Percentiles rank a stretch among this genome's conserved stretches.
These are phyloP conservation scores for Leucocoprinus birnbaumii DNA, from an alignment of 768 basidiomycete genomes.

Conservation along the genomic window DNA sequence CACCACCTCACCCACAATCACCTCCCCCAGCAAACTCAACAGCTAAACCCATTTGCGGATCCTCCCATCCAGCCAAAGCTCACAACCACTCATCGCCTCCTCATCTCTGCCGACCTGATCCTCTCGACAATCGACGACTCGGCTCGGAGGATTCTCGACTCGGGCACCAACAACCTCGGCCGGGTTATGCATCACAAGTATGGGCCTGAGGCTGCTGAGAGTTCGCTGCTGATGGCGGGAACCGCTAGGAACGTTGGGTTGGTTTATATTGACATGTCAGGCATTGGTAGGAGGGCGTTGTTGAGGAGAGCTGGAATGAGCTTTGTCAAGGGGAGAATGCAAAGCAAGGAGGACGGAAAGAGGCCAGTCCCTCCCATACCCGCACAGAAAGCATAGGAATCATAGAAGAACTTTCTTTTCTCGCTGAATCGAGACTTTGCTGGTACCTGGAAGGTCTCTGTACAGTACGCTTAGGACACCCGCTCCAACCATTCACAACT, in stretches of 20 bases:
- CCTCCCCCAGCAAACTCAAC: neutral
- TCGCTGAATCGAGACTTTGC: neutral
- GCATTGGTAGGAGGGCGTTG: slow-evolving; percentile 68
- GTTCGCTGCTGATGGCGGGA: slow-evolving; percentile 55
- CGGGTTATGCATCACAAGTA: slow-evolving; percentile 56
- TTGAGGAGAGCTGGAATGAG: slow-evolving; percentile 60
- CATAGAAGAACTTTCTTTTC: neutral
- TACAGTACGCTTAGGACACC: no score
- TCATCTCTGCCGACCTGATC: slow-evolving; percentile 66
- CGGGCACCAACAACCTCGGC: slow-evolving; percentile 43
- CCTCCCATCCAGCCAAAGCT: slow-evolving; percentile 33
- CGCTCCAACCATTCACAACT: no score
- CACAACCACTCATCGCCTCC: slow-evolving; percentile 43
- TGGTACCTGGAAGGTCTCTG: no score
- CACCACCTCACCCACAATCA: slow-evolving; percentile 3
- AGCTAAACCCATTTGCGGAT: slow-evolving; percentile 27
- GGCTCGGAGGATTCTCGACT: slow-evolving; percentile 48
- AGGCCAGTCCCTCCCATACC: slow-evolving; percentile 5
- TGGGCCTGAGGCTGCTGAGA: slow-evolving; percentile 61
- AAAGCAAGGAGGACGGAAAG: neutral
- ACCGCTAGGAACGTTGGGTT: slow-evolving; percentile 70
- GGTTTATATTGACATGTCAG: slow-evolving; percentile 74
- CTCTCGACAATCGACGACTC: slow-evolving; percentile 63
- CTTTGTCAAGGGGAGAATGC: slow-evolving; percentile 44
- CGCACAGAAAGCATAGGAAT: slow-evolving; percentile 4